A percentile compares a stretch with the other conserved stretches of the same genome.
phyloP scores from a whole-genome alignment of 2,329 filamentous ascomycete species.

The Verticillium klebahnii region DNA sequence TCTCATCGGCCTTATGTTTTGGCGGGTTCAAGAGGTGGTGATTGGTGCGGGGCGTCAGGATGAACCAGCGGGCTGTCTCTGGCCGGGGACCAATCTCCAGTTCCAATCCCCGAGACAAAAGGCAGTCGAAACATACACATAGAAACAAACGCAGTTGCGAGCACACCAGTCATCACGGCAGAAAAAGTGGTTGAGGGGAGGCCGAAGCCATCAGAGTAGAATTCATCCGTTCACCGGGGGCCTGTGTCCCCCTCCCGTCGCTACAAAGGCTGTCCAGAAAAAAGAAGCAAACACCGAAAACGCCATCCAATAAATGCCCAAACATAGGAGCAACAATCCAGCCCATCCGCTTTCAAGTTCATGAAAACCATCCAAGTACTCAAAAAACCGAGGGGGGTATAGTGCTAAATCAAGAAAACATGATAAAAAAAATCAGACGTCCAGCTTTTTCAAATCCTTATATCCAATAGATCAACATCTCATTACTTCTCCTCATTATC shows the following conservation, averaged over 20 bases:
- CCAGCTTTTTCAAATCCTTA: neutral
- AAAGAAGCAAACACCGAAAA: neutral
- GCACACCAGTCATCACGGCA: neutral
- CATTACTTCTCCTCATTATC: constrained; percentile 8
- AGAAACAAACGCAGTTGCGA: too few relatives aligned
- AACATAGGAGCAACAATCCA: neutral
- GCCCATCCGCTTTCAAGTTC: constrained; percentile 1
- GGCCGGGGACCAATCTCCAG: too few relatives aligned
- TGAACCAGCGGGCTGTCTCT: too few relatives aligned
- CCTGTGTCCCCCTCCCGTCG: neutral
- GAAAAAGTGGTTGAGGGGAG: neutral
- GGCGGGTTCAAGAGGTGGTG: neutral
- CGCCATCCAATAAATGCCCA: neutral
- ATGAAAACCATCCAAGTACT: neutral
- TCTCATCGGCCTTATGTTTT: neutral
- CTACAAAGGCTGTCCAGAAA: constrained; percentile 1
- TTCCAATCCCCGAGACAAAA: too few relatives aligned
- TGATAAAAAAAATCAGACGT: neutral
- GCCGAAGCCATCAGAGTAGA: neutral
- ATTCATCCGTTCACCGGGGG: neutral
- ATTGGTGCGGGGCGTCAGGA: neutral
- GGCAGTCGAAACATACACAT: too few relatives aligned
- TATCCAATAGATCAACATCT: neutral
- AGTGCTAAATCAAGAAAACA: constrained; percentile 5
- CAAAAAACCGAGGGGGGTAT: constrained; percentile 7